phyloP scores from a whole-genome alignment of 495 filamentous ascomycete genomes.

The Neurospora sp. region DNA sequence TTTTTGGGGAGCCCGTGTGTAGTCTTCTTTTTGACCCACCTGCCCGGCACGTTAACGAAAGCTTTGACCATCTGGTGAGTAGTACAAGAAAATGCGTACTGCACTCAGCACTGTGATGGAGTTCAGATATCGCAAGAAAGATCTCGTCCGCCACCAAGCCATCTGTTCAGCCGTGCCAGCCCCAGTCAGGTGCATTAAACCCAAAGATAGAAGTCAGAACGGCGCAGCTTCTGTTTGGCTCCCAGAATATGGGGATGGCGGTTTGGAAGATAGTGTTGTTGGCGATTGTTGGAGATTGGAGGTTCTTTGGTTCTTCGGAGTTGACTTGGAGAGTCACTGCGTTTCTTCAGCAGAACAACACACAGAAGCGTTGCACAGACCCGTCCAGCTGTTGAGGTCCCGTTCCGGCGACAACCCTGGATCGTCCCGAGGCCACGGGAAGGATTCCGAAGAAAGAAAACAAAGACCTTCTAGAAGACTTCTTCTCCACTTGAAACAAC shows the following conservation, averaged over 20 bases:
- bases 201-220: neutral
- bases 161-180: neutral
- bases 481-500: neutral
- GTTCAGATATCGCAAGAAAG: neutral
- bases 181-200: neutral
- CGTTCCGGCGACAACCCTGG: neutral
- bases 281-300: neutral
- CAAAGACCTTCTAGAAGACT: neutral
- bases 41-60: neutral
- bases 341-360: neutral
- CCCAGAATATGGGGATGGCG: neutral
- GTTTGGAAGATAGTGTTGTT: neutral
- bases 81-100: neutral
- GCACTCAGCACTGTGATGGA: neutral
- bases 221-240: neutral
- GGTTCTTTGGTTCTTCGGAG: neutral
- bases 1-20: neutral
- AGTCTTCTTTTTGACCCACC: too few species aligned
- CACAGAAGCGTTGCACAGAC: neutral
- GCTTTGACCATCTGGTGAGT: neutral
- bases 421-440: neutral
- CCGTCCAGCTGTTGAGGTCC: neutral
- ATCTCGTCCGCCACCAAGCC: neutral
- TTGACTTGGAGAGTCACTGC: neutral
- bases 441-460: neutral